These are phyloP conservation scores for Sporothrix protearum DNA, from an alignment of 2,329 filamentous ascomycete genomes.

Conservation along the genomic window DNA sequence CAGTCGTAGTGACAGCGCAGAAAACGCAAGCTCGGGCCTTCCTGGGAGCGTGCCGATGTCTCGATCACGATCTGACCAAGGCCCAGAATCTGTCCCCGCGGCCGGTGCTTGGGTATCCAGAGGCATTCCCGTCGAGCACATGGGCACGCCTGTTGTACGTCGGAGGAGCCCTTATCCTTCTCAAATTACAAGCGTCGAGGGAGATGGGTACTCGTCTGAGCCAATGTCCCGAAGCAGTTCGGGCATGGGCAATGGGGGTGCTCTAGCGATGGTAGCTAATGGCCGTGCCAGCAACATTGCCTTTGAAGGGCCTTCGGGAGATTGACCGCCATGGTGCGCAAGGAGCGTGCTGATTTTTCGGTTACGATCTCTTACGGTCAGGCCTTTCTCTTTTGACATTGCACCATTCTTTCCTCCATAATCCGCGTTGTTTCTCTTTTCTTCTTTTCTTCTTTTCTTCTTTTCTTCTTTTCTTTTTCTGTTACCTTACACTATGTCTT, in stretches of 20 bases:
- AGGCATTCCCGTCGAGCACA: neutral
- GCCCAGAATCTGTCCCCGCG: neutral
- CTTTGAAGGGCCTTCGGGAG: neutral
- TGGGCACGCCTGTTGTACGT: neutral
- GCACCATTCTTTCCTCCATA: no score
- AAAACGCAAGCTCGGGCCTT: neutral
- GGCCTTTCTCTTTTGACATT: neutral
- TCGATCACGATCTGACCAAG: neutral
- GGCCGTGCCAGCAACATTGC: neutral
- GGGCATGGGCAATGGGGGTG: conserved; percentile 3
- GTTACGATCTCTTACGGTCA: neutral
- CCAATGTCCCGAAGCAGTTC: conserved; percentile 30
- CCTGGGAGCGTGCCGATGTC: neutral
- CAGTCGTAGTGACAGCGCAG: neutral
- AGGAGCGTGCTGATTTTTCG: neutral
- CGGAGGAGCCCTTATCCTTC: neutral
- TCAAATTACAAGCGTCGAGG: conserved; percentile 2
- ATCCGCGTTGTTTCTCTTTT: neutral
- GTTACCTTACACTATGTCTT: no score
- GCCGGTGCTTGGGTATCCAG: neutral
- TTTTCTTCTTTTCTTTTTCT: neutral
- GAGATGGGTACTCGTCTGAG: conserved; percentile 22
- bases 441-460: no score
- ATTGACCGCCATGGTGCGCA: neutral
- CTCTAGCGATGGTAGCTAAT: neutral